A percentile compares a stretch with the other conserved stretches of the same genome.
phyloP scores from a whole-genome alignment of 2,329 filamentous ascomycete species.

The Talaromyces pinophilus region DNA sequence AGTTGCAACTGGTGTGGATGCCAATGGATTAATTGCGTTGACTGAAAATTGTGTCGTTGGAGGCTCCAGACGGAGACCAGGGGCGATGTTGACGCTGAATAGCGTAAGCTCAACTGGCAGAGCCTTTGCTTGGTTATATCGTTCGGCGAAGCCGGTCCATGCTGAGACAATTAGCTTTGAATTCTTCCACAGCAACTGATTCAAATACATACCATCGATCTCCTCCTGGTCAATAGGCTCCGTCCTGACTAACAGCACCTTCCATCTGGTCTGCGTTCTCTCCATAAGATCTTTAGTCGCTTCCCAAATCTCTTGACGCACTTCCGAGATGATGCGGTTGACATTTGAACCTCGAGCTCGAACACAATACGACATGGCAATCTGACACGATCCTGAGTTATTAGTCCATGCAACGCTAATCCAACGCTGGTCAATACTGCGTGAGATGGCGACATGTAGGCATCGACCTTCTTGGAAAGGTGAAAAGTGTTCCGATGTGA shows the following conservation, averaged over 20 bases:
- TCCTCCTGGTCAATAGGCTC: conserved; percentile 56
- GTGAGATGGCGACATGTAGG: conserved; percentile 61
- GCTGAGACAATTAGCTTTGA: conserved; percentile 28
- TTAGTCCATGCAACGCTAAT: conserved; percentile 62
- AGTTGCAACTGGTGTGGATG: conserved; percentile 43
- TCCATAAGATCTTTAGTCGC: conserved; percentile 58
- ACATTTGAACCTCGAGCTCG: conserved; percentile 39
- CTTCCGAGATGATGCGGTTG: conserved; percentile 47
- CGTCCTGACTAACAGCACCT: conserved; percentile 56
- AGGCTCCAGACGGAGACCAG: conserved; percentile 40
- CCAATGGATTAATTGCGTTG: conserved; percentile 35
- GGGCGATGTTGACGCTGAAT: conserved; percentile 37
- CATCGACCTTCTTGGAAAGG: conserved; percentile 59
- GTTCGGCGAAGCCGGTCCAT: conserved; percentile 41
- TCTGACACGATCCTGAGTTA: conserved; percentile 56
- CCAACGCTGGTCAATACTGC: conserved; percentile 59
- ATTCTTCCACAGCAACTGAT: background rate
- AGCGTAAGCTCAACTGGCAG: conserved; percentile 41
- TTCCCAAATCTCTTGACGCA: conserved; percentile 60
- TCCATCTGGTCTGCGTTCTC: conserved; percentile 56
- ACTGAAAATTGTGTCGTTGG: conserved; percentile 37
- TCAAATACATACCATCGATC: conserved; percentile 45
- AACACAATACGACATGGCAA: conserved; percentile 57
- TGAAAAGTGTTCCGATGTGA: conserved; percentile 55
- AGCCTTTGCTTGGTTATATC: conserved; percentile 40